Evolutionary conservation across 257 asterid genomes (phyloP), one percentile per base, ranked within the genome.

Genomic region (Nicotiana noctiflora): DNA sequence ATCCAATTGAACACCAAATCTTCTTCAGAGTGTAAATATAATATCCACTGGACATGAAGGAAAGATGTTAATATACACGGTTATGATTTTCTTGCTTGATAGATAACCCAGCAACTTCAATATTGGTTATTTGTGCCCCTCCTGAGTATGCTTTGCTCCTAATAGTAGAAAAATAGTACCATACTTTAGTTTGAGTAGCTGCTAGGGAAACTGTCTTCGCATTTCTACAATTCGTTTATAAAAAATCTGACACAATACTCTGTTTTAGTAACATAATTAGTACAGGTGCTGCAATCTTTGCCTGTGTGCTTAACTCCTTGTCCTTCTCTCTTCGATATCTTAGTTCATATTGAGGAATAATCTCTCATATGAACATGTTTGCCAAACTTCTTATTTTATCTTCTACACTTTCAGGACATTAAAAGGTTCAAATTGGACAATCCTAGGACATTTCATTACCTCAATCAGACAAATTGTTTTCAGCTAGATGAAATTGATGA

Each of bases 361-460:
- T 74, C 62, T 51, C 5, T 74, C 79, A 74, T 49, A 74, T 74
- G 44, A 40, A 74, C 79, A 23, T 49, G 46, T 8, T 74, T 49
- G 3, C 17, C 62, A 74, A 74, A 25, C 1, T 74, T 51, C 79
- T 74, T 74, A 25, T 74, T 77, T 81, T 67, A 83, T 82, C 77
- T 83, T 61, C 67, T 74, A 70, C 76, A 63, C 57, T 76, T 37
- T 75, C 91, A 96, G 99, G 98, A 91, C 64, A 80, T 87, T 80
- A 77, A 91, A 81, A 90, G 89, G 88, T 96, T 88, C 90, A 96
- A 92, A 81, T 80, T 94, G 85, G 98, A 92, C 77, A 86, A 93
- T 84, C 98, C 97, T 44, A 92, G 95, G 85, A 88, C 97, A 40
- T 96, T 92, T 84, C 99, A 96, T 84, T 96, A 96, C 84, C 89